Evolutionary conservation across 164 flowering plant species (phyloP).

Genomic region (Chloranthus sessilifolius): DNA sequence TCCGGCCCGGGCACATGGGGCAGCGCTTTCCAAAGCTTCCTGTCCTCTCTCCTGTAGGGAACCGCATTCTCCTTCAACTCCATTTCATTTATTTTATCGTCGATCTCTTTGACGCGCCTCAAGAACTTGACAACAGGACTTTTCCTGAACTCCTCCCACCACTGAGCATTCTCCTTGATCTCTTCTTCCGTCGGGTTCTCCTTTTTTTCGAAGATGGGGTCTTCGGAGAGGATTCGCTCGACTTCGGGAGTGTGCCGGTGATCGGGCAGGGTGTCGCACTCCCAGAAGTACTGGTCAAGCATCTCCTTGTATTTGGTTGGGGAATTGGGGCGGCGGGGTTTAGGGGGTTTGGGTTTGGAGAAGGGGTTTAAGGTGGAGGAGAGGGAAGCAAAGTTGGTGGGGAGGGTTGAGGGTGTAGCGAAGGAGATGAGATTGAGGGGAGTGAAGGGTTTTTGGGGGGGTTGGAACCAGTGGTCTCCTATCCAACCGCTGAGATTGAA

Average conservation of each 20-base stretch:
- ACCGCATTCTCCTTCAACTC: constrained; percentile 49
- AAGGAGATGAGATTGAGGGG: constrained; percentile 27
- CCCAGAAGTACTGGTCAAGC: constrained; percentile 75
- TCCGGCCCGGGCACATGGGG: constrained; percentile 78
- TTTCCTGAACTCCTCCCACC: constrained; percentile 52
- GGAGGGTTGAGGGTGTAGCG: constrained; percentile 14
- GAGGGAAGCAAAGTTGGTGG: constrained; percentile 50
- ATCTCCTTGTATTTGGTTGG: constrained; percentile 38
- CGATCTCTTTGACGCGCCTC: constrained; percentile 45
- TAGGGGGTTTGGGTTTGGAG: constrained; percentile 17
- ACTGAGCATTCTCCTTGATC: constrained; percentile 43
- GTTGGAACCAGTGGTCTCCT: constrained; percentile 71
- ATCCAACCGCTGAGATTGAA: constrained; percentile 69
- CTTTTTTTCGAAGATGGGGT: constrained; percentile 47
- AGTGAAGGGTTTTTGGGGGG: constrained; percentile 54
- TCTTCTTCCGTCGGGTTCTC: constrained; percentile 64
- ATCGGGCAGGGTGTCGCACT: constrained; percentile 63
- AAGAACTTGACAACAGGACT: constrained; percentile 57
- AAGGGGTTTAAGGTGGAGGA: constrained; percentile 19
- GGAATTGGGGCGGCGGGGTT: constrained; percentile 11
- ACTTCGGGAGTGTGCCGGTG: constrained; percentile 75
- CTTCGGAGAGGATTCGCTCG: constrained; percentile 53
- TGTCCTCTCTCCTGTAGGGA: constrained; percentile 59
- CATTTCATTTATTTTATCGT: constrained; percentile 46
- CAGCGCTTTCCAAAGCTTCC: constrained; percentile 54